Percentiles rank a stretch among this genome's conserved stretches.
Evolutionary conservation across 2,329 filamentous ascomycete genomes (phyloP).

Genomic region (Trichophyton simii): DNA sequence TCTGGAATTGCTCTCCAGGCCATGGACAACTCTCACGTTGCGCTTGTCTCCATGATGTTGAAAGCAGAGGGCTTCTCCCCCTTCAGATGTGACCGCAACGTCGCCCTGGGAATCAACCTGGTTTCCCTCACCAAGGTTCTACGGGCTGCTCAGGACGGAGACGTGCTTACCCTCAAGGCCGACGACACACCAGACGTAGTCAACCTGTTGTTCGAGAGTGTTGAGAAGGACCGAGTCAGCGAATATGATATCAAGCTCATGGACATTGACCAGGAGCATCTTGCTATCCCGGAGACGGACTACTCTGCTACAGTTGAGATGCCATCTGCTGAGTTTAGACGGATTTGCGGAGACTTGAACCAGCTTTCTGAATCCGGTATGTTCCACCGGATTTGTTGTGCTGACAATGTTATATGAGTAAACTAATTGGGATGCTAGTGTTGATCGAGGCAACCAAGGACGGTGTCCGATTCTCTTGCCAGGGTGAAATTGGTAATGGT

Average conservation of each 20-base stretch:
- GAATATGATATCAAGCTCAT: slow-evolving; percentile 99
- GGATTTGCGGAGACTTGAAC: slow-evolving; percentile 85
- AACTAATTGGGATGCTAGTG: slow-evolving; percentile 42
- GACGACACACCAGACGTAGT: slow-evolving; percentile 93
- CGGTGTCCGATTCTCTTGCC: slow-evolving; percentile 86
- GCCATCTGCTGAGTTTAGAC: slow-evolving; percentile 81
- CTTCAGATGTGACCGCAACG: slow-evolving; percentile 97
- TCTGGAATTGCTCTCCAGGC: slow-evolving; percentile 94
- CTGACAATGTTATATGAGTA: background rate
- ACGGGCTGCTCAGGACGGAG: slow-evolving; percentile 83
- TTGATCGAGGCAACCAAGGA: slow-evolving; percentile 95
- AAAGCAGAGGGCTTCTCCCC: slow-evolving; percentile 89
- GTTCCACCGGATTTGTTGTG: slow-evolving; percentile 21
- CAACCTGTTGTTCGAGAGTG: slow-evolving; percentile 90
- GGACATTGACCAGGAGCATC: slow-evolving; percentile 99
- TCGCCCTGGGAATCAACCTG: slow-evolving; percentile 94
- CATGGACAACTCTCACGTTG: slow-evolving; percentile 99
- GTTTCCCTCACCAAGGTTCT: slow-evolving; percentile 94
- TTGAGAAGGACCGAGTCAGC: slow-evolving; percentile 76
- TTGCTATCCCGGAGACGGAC: slow-evolving; percentile 98
- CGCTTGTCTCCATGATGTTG: slow-evolving; percentile 96
- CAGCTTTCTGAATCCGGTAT: slow-evolving; percentile 90
- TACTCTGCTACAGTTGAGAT: slow-evolving; percentile 84
- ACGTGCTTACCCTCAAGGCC: slow-evolving; percentile 91
- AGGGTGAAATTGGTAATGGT: slow-evolving; percentile 91